These are phyloP conservation scores for Zygosaccharomyces pseudobailii DNA, from an alignment of 1,139 yeast genomes.

Conservation along the genomic window DNA sequence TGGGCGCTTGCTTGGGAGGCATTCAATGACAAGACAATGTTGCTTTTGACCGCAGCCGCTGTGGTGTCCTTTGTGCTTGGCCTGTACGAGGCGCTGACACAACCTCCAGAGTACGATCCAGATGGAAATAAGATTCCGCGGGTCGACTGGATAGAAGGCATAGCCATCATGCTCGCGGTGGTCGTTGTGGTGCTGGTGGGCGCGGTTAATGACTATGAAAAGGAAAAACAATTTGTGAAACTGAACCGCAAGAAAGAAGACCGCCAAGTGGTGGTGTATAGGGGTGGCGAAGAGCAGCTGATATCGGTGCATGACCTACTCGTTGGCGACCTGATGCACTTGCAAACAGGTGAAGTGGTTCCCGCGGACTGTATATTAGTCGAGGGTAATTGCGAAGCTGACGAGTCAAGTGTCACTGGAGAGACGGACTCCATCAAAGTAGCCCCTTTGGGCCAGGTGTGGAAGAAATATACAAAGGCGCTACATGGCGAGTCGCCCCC, in stretches of 20 bases:
- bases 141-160: constrained; percentile 98
- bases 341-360: constrained; percentile 92
- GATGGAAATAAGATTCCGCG: constrained; percentile 71
- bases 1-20: constrained; percentile 73
- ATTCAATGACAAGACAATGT: constrained; percentile 83
- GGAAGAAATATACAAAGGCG: constrained; percentile 30
- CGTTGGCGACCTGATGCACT: constrained; percentile 77
- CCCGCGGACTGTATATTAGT: constrained; percentile 84
- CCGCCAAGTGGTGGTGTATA: constrained; percentile 67
- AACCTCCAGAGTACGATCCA: constrained; percentile 68
- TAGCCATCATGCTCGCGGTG: constrained; percentile 91
- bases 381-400: constrained; percentile 77
- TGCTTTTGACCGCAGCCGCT: constrained; percentile 81
- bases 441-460: constrained; percentile 49
- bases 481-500: constrained; percentile 5
- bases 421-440: constrained; percentile 82
- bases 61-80: constrained; percentile 85
- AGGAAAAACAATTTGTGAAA: constrained; percentile 87
- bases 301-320: constrained; percentile 70
- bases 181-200: constrained; percentile 88
- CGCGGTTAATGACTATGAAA: constrained; percentile 92
- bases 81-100: constrained; percentile 85
- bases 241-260: constrained; percentile 86
- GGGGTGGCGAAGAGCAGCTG: constrained; percentile 65
- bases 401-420: constrained; percentile 91